Percentiles rank a stretch among this genome's conserved stretches.
phyloP scores from a whole-genome alignment of 179 eudicot species.

The Drosera spatulata region DNA sequence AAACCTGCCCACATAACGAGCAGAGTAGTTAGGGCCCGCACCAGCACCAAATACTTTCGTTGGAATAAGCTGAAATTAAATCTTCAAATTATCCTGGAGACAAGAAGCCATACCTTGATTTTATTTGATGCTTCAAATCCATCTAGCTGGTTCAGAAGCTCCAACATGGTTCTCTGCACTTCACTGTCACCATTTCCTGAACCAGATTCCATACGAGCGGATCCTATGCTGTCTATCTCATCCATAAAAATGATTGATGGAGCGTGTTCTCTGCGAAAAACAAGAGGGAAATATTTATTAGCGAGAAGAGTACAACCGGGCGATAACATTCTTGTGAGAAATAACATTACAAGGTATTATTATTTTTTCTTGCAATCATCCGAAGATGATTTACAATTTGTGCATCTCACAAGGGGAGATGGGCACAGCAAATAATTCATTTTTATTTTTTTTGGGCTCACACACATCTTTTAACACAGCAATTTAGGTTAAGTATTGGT shows the following conservation, averaged over 20 bases:
- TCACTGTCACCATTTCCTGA: constrained; percentile 93
- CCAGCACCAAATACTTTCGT: not conserved
- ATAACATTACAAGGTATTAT: no score
- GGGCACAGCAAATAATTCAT: no score
- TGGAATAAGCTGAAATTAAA: not conserved
- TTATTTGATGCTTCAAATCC: constrained; percentile 91
- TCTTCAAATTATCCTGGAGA: not conserved
- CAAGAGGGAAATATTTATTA: no score
- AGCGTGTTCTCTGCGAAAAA: constrained; percentile 71
- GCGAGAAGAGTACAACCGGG: no score
- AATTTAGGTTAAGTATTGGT: no score
- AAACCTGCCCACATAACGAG: constrained; percentile 31
- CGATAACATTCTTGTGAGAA: no score
- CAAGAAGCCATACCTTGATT: constrained; percentile 42
- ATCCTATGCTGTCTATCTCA: constrained; percentile 88
- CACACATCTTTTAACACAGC: no score
- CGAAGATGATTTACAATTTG: no score
- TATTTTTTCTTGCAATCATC: no score
- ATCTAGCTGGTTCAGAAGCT: constrained; percentile 89
- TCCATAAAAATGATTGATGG: constrained; percentile 94
- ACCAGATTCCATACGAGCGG: constrained; percentile 87
- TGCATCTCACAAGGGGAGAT: no score
- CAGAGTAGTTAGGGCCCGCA: not conserved
- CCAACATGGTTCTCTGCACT: constrained; percentile 90
- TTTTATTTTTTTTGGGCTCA: no score